Conservation (phyloP, 1,284 basidiomycete genomes). For the Naganishia cerealis region DNA sequence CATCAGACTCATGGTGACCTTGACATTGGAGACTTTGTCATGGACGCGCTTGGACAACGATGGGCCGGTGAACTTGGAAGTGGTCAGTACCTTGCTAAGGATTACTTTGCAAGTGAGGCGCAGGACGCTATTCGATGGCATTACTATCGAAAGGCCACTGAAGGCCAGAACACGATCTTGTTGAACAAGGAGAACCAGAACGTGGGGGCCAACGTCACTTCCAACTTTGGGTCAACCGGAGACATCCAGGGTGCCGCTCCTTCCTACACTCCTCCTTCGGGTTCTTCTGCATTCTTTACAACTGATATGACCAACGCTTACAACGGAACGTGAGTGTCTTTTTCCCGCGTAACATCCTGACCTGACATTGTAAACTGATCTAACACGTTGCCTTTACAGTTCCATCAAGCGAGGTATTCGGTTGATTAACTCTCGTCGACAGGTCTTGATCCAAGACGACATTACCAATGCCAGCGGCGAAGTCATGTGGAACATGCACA, state of each 20-base stretch:
- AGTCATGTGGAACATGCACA: constrained; percentile 92
- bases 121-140: constrained; percentile 74
- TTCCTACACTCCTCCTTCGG: constrained; percentile 59
- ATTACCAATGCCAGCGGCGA: constrained; percentile 59
- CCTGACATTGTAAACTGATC: constrained; percentile 13
- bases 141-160: constrained; percentile 93
- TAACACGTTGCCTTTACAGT: constrained; percentile 49
- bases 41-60: constrained; percentile 89
- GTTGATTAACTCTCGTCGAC: constrained; percentile 77
- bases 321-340: constrained; percentile 54
- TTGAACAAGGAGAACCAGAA: constrained; percentile 78
- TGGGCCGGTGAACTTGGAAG: constrained; percentile 95
- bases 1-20: constrained; percentile 93
- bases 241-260: constrained; percentile 75
- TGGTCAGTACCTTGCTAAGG: constrained; percentile 71
- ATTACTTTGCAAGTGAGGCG: constrained; percentile 66
- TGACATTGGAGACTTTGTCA: constrained; percentile 88
- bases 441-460: constrained; percentile 90
- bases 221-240: constrained; percentile 61
- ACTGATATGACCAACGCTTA: constrained; percentile 80
- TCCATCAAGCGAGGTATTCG: constrained; percentile 84
- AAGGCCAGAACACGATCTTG: constrained; percentile 93
- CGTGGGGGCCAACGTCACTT: constrained; percentile 65
- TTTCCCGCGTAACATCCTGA: neutral
- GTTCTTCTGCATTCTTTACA: constrained; percentile 80